These are phyloP conservation scores for Myriosclerotinia scirpicola DNA, from an alignment of 2,329 filamentous ascomycete species.

Conservation along the genomic window DNA sequence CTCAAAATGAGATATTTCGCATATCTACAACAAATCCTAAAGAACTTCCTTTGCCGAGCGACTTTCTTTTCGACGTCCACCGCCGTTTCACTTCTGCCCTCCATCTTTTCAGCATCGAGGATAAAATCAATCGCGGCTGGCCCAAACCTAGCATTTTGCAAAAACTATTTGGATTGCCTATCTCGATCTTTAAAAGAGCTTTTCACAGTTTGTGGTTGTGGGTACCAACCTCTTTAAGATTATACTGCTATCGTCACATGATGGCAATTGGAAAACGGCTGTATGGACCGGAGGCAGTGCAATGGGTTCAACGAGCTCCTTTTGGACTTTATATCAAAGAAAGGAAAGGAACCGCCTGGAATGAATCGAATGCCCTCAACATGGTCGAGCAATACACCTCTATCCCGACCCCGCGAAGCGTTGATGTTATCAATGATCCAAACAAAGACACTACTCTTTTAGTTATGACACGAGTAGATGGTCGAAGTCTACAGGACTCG, in stretches of 20 bases:
- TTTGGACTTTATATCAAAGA: slow-evolving; percentile 4
- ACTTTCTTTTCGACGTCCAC: not conserved
- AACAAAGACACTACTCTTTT: not conserved
- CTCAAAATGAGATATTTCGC: not conserved
- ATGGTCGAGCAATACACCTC: slow-evolving; percentile 1
- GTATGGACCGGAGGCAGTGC: not conserved
- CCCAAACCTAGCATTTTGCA: not conserved
- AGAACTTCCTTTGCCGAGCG: slow-evolving; percentile 6
- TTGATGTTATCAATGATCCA: slow-evolving; percentile 1
- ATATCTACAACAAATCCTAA: slow-evolving; percentile 5
- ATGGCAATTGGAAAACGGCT: not conserved
- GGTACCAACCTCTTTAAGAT: not conserved
- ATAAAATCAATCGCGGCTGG: not conserved
- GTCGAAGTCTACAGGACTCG: not conserved
- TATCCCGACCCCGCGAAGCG: not conserved
- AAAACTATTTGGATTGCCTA: not conserved
- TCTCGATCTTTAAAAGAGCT: not conserved
- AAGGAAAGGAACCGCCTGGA: not conserved
- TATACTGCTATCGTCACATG: not conserved
- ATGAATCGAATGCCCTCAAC: slow-evolving; percentile 8
- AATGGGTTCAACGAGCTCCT: slow-evolving; percentile 1
- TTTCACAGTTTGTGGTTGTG: slow-evolving; percentile 1
- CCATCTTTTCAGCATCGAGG: slow-evolving; percentile 4
- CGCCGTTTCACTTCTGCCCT: not conserved
- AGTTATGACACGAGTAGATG: not conserved